phyloP scores from a whole-genome alignment of 768 basidiomycete species.

The Porphyrellus cyaneotinctus region DNA sequence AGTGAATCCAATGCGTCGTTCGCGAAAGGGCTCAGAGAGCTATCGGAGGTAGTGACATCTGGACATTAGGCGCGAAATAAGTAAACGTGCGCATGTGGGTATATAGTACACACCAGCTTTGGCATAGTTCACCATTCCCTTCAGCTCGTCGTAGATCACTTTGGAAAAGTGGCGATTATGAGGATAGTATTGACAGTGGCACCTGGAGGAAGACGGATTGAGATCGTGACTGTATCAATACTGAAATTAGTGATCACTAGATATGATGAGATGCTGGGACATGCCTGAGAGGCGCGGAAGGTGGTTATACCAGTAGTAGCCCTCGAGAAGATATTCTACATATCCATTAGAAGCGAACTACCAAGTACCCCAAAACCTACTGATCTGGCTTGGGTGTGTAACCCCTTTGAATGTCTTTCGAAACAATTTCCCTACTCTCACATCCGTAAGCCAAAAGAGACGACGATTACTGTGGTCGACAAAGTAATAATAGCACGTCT shows the following conservation, averaged over 20 bases:
- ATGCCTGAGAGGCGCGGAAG: background rate
- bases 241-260: background rate
- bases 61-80: background rate
- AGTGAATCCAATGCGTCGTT: background rate
- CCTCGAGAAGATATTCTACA: background rate
- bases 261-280: background rate
- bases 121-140: background rate
- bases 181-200: background rate
- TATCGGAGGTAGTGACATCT: background rate
- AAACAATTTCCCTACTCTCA: background rate
- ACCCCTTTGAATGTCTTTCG: background rate
- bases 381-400: background rate
- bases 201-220: background rate
- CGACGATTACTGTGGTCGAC: background rate
- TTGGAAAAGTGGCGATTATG: background rate
- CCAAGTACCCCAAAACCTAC: background rate
- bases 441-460: background rate
- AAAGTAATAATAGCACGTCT: background rate
- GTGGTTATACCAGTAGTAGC: background rate
- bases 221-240: background rate
- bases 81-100: too few species aligned
- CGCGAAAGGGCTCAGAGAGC: background rate
- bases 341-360: background rate
- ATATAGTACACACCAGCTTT: background rate
- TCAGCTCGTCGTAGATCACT: background rate